These are phyloP conservation scores for Ceriops zippeliana DNA, from an alignment of 345 rosid genomes.

Conservation along the genomic window DNA sequence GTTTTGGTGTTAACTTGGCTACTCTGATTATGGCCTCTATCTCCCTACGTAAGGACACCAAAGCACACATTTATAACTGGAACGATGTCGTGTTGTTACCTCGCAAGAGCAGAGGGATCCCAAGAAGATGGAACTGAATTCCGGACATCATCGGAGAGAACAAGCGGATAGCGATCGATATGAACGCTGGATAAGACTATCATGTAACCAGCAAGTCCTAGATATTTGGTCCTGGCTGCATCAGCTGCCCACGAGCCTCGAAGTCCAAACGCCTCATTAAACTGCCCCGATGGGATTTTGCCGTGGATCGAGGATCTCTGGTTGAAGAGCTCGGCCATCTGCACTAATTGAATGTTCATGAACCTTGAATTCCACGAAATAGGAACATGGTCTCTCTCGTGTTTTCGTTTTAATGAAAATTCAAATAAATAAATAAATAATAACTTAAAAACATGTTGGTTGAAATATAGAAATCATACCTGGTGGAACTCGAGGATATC, in stretches of 20 bases:
- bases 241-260: conserved; percentile 74
- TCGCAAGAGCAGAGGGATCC: conserved; percentile 77
- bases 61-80: not conserved
- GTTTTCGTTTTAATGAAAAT: too few species aligned
- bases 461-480: conserved; percentile 29
- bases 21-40: too few species aligned
- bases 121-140: conserved; percentile 71
- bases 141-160: conserved; percentile 58
- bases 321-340: conserved; percentile 93
- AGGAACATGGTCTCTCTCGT: too few species aligned
- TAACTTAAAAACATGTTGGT: too few species aligned
- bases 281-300: conserved; percentile 76
- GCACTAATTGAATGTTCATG: not conserved
- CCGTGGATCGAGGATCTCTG: conserved; percentile 54
- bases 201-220: conserved; percentile 72
- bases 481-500: conserved; percentile 77
- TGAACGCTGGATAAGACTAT: conserved; percentile 54
- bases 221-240: conserved; percentile 53
- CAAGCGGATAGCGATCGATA: conserved; percentile 63
- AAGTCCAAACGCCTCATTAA: conserved; percentile 74
- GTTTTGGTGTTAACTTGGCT: too few species aligned
- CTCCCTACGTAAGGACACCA: too few species aligned
- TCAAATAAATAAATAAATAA: too few species aligned
- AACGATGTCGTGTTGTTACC: conserved; percentile 25
- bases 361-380: too few species aligned